Evolutionary conservation across 2,329 filamentous ascomycete species (phyloP).

Genomic region (Fusarium floridanum): DNA sequence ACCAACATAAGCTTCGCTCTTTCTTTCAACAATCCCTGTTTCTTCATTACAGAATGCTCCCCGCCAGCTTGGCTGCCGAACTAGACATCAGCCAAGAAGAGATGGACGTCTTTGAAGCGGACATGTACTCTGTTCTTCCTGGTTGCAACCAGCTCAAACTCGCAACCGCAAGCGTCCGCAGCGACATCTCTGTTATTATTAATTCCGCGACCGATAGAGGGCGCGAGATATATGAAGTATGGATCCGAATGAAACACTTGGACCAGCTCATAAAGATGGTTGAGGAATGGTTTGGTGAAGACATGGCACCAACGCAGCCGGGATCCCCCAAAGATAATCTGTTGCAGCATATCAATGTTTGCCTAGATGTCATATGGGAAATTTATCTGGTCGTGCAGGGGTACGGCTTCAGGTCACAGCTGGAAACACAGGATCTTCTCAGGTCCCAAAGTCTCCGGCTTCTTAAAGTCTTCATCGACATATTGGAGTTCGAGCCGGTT

Average conservation of each 20-base stretch:
- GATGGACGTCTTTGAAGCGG: not conserved
- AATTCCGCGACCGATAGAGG: not conserved
- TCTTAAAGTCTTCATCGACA: not conserved
- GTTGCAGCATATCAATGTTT: not conserved
- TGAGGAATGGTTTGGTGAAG: not conserved
- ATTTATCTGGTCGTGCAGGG: not conserved
- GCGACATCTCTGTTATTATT: not conserved
- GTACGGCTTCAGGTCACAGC: not conserved
- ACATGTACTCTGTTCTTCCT: not conserved
- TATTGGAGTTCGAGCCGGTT: not conserved
- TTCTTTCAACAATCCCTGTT: not conserved
- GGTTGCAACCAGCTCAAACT: not conserved
- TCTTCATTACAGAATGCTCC: not conserved
- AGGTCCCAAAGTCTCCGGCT: not conserved
- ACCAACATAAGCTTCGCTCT: not conserved
- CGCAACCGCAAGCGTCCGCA: not conserved
- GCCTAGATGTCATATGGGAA: not conserved
- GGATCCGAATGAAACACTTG: not conserved
- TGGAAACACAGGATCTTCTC: not conserved
- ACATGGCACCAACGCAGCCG: not conserved
- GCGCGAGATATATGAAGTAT: not conserved
- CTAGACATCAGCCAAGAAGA: not conserved
- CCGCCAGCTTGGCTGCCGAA: not conserved
- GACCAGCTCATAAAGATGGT: not conserved
- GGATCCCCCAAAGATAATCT: not conserved